A percentile compares a stretch with the other conserved stretches of the same genome.
Evolutionary conservation across 148 eudicot species (phyloP).

Genomic region (Nepenthes mirabilis): DNA sequence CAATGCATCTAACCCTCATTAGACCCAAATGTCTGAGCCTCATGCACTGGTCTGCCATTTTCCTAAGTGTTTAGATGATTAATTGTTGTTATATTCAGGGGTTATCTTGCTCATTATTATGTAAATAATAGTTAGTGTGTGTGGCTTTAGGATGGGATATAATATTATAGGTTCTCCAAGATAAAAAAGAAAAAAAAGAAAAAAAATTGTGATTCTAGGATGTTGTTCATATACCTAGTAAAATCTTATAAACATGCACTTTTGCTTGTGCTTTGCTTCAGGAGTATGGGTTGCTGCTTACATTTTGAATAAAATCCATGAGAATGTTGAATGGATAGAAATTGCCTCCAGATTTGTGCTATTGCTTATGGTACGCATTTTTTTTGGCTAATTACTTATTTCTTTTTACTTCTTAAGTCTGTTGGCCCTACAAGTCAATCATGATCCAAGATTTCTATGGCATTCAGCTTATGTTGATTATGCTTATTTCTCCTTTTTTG

Average conservation of each 20-base stretch:
- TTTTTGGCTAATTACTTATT: neutral
- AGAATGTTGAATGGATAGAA: conserved; percentile 51
- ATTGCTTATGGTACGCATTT: conserved; percentile 39
- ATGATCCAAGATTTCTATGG: neutral
- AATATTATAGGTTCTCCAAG: no score
- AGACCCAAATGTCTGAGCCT: no score
- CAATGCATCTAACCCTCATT: no score
- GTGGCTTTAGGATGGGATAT: no score
- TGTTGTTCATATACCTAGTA: no score
- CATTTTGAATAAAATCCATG: conserved; percentile 54
- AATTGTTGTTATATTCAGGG: no score
- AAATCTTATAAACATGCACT: neutral
- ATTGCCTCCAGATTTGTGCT: conserved; percentile 64
- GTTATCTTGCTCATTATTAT: no score
- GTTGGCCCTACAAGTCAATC: neutral
- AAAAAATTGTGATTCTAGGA: no score
- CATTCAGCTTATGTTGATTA: neutral
- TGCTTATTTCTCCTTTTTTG: conserved; percentile 8
- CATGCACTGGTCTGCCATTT: no score
- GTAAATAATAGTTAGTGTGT: no score
- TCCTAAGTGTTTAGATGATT: no score
- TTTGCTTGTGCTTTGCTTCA: conserved; percentile 9
- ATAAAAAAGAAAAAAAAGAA: no score
- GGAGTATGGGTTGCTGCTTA: conserved; percentile 72
- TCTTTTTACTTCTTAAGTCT: neutral